Percentiles rank a stretch among this genome's conserved stretches.
phyloP scores from a whole-genome alignment of 78 protist genomes.

The Salpingoeca rosetta region DNA sequence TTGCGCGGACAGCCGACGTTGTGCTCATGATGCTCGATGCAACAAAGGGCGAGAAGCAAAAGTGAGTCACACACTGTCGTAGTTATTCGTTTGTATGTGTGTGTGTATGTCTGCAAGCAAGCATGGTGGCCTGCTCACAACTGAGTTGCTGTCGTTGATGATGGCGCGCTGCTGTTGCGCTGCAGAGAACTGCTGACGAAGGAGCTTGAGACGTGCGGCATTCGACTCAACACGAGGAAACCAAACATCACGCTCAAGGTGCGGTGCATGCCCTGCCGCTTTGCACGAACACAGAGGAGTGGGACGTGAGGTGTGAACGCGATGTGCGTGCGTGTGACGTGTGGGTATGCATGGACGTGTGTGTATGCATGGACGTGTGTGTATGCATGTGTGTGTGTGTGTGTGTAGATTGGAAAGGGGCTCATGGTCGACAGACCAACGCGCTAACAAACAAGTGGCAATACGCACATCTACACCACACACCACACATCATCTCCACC shows the following conservation, averaged over 20 bases:
- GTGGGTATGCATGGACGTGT: too few relatives aligned
- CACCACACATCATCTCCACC: too few relatives aligned
- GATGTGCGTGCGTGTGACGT: too few relatives aligned
- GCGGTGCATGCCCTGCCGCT: not conserved
- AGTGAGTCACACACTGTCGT: not conserved
- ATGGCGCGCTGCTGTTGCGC: too few relatives aligned
- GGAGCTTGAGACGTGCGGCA: slow-evolving; percentile 89
- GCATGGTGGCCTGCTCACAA: not conserved
- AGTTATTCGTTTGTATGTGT: not conserved
- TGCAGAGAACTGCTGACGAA: slow-evolving; percentile 11
- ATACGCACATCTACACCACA: too few relatives aligned
- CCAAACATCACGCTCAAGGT: slow-evolving; percentile 65
- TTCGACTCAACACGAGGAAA: slow-evolving; percentile 89
- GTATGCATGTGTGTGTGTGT: too few relatives aligned
- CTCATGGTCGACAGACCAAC: slow-evolving; percentile 4
- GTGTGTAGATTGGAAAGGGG: too few relatives aligned
- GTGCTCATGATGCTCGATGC: slow-evolving; percentile 93
- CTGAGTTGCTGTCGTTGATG: not conserved
- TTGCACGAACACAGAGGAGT: not conserved
- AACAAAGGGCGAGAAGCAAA: slow-evolving; percentile 49
- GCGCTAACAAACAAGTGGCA: not conserved
- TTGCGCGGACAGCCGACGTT: slow-evolving; percentile 83
- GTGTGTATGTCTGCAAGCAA: not conserved
- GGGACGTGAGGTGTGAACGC: too few relatives aligned
- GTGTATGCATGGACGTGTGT: too few relatives aligned